Evolutionary conservation across 2,329 filamentous ascomycete species (phyloP), one percentile per base, ranked within the genome.

Genomic region (Apiospora hydei): DNA sequence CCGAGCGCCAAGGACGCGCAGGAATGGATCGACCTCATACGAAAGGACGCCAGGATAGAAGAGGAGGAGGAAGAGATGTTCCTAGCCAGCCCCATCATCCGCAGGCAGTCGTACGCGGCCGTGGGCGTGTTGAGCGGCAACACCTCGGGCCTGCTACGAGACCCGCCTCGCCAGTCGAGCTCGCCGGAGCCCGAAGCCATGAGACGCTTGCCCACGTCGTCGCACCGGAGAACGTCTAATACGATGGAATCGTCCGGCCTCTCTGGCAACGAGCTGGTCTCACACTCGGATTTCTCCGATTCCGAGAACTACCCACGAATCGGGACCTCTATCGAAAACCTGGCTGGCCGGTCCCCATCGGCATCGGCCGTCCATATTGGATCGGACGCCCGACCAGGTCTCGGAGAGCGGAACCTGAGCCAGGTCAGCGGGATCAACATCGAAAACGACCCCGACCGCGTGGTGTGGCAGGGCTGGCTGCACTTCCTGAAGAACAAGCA

Each of bases 401-500:
- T 84, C 16, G 82, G 78, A 51, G 81, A 82, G 69, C 86, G 89
- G 66, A 93, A 92, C 70, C 79, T 85, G 11, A 93, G 90, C 80
- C 92, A 94, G 77, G 82, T 88, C 69, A 92, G 91, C 77, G 89
- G 86, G 70, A 81, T 85, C 75, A 84, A 84, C 72, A 76, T 86
- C 53, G 87, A 92, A 71, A 85, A 88, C 71, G 94, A 96, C 74
- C 91, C 92, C 0, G 95, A 98, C 80, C 92, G 95, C 38, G 92
- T 98, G n/a, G 89, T 98, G 64, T 98, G 94, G 88, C 95, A 98
- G 80, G 95, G 96, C 69, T 95, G 94, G 87, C 89, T 98, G 44
- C 93, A 94, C 81, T 91, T 94, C 74, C 88, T 98, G 71, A 94
- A 94, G 77, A 93, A 92, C 74, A 95, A 94, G 78, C 88, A 92